Evolutionary conservation across 352 stramenopile genomes (phyloP).

Genomic region (Phytophthora hibernalis): DNA sequence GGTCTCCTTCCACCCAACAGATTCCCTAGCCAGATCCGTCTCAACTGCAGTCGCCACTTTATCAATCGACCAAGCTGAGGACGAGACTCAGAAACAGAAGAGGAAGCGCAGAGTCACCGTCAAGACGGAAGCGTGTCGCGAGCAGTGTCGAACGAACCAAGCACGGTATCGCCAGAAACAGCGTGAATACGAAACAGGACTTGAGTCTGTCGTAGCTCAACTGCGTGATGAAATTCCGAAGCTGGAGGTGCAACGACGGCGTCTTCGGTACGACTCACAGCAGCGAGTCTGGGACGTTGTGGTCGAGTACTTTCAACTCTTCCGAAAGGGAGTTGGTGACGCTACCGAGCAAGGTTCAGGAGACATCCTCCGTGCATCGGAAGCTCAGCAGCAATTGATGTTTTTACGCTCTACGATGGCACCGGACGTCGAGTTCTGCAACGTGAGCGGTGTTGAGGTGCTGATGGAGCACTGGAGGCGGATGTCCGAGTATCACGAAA

Average conservation of each 20-base stretch:
- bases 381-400: constrained; percentile 48
- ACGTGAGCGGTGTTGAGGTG: constrained; percentile 32
- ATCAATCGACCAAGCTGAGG: constrained; percentile 13
- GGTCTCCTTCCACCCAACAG: not conserved
- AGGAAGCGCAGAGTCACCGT: constrained; percentile 41
- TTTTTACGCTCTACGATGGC: constrained; percentile 52
- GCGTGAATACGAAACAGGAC: constrained; percentile 36
- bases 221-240: constrained; percentile 49
- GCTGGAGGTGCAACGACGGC: constrained; percentile 36
- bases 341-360: constrained; percentile 18
- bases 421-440: constrained; percentile 41
- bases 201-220: constrained; percentile 41
- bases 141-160: constrained; percentile 68
- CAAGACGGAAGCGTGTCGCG: constrained; percentile 55
- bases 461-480: constrained; percentile 49
- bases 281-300: constrained; percentile 42
- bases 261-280: constrained; percentile 34
- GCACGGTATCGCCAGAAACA: constrained; percentile 65
- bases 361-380: constrained; percentile 27
- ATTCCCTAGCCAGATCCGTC: constrained; percentile 26
- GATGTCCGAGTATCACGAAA: constrained; percentile 43
- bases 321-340: constrained; percentile 34
- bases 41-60: constrained; percentile 25
- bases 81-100: constrained; percentile 19
- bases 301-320: constrained; percentile 46